A percentile compares a stretch with the other conserved stretches of the same genome.
These are phyloP conservation scores for Trypanosoma lewisi DNA, from an alignment of 208 protist species.

Conservation along the genomic window DNA sequence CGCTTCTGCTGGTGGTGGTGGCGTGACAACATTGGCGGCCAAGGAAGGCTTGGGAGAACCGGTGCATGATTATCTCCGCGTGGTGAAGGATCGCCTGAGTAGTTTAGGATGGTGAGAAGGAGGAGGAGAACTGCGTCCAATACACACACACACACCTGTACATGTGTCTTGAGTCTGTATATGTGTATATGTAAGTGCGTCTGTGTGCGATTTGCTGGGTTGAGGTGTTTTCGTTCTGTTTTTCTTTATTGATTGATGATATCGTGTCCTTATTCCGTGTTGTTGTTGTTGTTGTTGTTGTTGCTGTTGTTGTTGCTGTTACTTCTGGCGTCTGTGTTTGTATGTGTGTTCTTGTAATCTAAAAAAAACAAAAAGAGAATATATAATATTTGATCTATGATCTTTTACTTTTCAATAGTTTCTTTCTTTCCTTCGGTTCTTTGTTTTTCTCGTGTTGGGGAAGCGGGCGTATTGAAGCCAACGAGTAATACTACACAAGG, in stretches of 20 bases:
- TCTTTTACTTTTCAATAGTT: constrained; percentile 15
- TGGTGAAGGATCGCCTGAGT: constrained; percentile 20
- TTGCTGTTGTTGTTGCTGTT: too few species aligned
- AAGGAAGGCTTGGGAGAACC: not conserved
- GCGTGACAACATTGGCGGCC: not conserved
- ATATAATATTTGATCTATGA: too few species aligned
- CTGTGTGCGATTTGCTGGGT: too few species aligned
- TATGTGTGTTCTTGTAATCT: too few species aligned
- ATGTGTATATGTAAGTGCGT: too few species aligned
- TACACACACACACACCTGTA: not conserved
- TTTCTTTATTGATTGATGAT: too few species aligned
- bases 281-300: too few species aligned
- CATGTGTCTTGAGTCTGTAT: not conserved
- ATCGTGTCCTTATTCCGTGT: too few species aligned
- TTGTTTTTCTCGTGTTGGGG: constrained; percentile 4
- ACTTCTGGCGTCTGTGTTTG: too few species aligned
- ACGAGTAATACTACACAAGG: not conserved
- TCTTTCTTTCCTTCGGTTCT: constrained; percentile 8
- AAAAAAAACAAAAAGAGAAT: too few species aligned
- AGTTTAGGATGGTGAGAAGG: constrained; percentile 27
- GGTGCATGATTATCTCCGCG: constrained; percentile 19
- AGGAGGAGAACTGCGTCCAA: not conserved
- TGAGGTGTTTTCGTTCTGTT: too few species aligned
- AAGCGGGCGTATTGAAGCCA: not conserved
- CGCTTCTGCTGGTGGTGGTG: not conserved